Percentiles rank a stretch among this genome's conserved stretches.
Conservation (phyloP, 2,329 filamentous ascomycete genomes). For the Diaporthe citrichinensis region DNA sequence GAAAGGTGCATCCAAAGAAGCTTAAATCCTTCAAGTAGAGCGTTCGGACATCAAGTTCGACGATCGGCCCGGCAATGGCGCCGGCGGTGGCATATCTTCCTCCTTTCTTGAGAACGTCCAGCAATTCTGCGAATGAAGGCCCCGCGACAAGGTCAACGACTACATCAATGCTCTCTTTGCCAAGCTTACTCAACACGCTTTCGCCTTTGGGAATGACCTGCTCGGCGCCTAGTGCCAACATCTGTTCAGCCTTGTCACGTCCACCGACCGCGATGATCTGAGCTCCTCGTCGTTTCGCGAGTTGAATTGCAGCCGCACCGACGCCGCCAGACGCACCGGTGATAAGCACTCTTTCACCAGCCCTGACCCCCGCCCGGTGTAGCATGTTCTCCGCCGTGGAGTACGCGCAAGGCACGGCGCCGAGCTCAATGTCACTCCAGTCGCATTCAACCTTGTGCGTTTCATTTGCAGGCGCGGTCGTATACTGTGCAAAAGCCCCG, state of each 20-base stretch:
- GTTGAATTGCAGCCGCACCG: neutral
- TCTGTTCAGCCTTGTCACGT: neutral
- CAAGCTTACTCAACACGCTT: neutral
- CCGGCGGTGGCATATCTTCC: conserved; percentile 1
- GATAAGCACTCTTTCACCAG: neutral
- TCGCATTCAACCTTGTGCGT: neutral
- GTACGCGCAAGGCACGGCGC: neutral
- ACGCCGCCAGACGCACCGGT: neutral
- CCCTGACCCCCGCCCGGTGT: neutral
- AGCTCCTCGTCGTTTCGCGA: neutral
- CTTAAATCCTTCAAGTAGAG: neutral
- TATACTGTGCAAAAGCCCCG: neutral
- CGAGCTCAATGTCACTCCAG: neutral
- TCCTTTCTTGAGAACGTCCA: conserved; percentile 1
- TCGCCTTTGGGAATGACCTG: neutral
- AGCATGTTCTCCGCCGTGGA: neutral
- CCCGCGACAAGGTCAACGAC: conserved; percentile 3
- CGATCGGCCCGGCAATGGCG: neutral
- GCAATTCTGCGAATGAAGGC: neutral
- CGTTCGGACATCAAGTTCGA: neutral
- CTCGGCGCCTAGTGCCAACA: neutral
- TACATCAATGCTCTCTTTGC: neutral
- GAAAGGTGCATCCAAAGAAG: neutral
- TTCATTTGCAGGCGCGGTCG: neutral
- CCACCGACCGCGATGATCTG: neutral